phyloP scores from a whole-genome alignment of 2,329 filamentous ascomycete genomes.

The Escovopsis sp. region DNA sequence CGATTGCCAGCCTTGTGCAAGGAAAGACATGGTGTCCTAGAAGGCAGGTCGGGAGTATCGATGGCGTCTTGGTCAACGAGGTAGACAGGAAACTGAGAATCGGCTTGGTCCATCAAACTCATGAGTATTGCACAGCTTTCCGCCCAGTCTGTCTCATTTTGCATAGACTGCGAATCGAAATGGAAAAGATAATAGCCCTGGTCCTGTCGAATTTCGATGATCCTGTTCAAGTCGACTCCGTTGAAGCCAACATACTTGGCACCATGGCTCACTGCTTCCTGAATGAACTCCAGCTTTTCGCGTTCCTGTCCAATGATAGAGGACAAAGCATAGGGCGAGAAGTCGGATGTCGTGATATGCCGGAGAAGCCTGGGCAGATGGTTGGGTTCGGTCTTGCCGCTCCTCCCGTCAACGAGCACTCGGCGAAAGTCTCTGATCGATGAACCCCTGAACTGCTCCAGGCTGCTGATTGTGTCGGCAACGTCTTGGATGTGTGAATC shows the following conservation, averaged over 20 bases:
- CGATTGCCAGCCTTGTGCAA: not conserved
- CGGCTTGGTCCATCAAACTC: not conserved
- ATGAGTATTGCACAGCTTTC: not conserved
- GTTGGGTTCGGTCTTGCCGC: not conserved
- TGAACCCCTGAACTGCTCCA: not conserved
- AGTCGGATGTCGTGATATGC: accelerated
- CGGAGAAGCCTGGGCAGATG: not conserved
- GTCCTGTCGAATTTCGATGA: not conserved
- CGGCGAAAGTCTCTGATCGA: not conserved
- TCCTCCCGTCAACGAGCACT: not conserved
- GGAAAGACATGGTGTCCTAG: not conserved
- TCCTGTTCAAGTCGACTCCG: not conserved
- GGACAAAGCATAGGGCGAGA: not conserved
- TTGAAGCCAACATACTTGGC: conserved; percentile 9
- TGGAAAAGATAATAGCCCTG: not conserved
- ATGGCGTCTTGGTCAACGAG: conserved; percentile 9
- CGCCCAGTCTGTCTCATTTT: conserved; percentile 1
- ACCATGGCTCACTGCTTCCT: not conserved
- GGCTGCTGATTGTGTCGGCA: not conserved
- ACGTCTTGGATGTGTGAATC: conserved; percentile 3
- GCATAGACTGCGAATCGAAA: conserved; percentile 2
- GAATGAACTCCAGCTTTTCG: conserved; percentile 7
- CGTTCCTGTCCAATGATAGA: conserved; percentile 3
- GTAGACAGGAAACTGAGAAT: conserved; percentile 2
- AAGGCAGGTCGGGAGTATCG: not conserved